phyloP scores from a whole-genome alignment of 805 yeast species.

The Saccharomycopsis fermentans region DNA sequence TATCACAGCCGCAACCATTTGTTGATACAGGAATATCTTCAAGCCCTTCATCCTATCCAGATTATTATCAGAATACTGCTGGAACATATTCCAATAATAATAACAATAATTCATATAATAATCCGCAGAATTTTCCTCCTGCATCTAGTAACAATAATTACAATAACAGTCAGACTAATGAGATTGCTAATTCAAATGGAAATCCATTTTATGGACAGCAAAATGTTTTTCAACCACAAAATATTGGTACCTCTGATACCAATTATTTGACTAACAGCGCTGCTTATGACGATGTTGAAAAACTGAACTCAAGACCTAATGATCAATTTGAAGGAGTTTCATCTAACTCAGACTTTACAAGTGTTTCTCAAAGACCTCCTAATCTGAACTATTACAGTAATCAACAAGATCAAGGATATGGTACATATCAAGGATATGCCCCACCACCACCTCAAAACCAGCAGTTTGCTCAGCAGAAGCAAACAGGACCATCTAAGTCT shows the following conservation, averaged over 20 bases:
- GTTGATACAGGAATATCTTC: neutral
- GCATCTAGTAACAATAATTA: neutral
- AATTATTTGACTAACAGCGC: neutral
- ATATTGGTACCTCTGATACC: neutral
- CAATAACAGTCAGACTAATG: neutral
- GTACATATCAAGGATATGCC: conserved; percentile 18
- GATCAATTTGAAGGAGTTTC: conserved; percentile 27
- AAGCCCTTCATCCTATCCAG: neutral
- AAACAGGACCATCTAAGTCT: conserved; percentile 27
- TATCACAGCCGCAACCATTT: neutral
- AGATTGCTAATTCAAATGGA: neutral
- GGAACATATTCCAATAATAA: neutral
- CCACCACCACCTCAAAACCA: conserved; percentile 19
- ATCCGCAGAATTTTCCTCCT: neutral
- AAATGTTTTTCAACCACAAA: neutral
- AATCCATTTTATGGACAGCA: neutral
- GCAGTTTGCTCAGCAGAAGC: conserved; percentile 5
- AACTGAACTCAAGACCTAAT: conserved; percentile 19
- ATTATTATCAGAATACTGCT: neutral
- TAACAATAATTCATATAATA: neutral
- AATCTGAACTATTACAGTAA: conserved; percentile 42
- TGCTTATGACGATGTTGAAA: conserved; percentile 7
- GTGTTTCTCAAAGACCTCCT: conserved; percentile 67
- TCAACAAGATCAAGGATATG: conserved; percentile 12
- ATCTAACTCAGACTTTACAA: conserved; percentile 52